These are phyloP conservation scores for Sugiyamaella mastotermitis DNA, from an alignment of 805 yeast genomes.

Conservation along the genomic window DNA sequence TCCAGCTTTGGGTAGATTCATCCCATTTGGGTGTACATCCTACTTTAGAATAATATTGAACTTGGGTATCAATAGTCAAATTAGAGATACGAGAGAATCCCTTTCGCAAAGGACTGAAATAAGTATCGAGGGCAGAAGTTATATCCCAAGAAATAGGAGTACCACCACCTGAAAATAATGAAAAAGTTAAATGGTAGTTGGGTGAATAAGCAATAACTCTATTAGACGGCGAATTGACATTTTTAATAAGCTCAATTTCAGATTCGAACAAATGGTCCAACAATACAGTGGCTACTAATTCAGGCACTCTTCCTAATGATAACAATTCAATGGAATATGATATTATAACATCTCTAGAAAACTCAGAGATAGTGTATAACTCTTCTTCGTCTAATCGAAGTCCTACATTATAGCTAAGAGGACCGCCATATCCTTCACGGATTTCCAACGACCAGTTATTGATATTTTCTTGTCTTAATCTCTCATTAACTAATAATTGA, in stretches of 20 bases:
- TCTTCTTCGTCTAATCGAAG: conserved; percentile 34
- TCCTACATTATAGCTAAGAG: conserved; percentile 33
- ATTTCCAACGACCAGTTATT: conserved; percentile 28
- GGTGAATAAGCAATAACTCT: conserved; percentile 55
- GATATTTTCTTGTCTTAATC: conserved; percentile 27
- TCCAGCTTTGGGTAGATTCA: conserved; percentile 23
- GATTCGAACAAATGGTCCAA: conserved; percentile 40
- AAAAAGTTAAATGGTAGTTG: conserved; percentile 67
- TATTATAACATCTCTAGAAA: conserved; percentile 35
- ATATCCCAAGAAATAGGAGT: conserved; percentile 70
- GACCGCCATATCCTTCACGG: conserved; percentile 21
- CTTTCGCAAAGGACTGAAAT: conserved; percentile 51
- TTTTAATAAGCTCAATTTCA: conserved; percentile 32
- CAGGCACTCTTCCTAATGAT: conserved; percentile 57
- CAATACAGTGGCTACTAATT: conserved; percentile 47
- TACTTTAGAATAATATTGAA: conserved; percentile 56
- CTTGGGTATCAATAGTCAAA: conserved; percentile 72
- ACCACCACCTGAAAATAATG: conserved; percentile 57
- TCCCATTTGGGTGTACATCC: conserved; percentile 12
- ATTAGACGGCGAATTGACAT: conserved; percentile 20
- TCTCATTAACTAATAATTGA: conserved; percentile 40
- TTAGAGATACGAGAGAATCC: conserved; percentile 53
- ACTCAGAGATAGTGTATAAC: conserved; percentile 40
- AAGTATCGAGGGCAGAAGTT: conserved; percentile 41
- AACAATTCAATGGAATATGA: conserved; percentile 40